A percentile compares a stretch with the other conserved stretches of the same genome.
phyloP scores from a whole-genome alignment of 2,329 filamentous ascomycete genomes.

The Aspergillus proliferans region DNA sequence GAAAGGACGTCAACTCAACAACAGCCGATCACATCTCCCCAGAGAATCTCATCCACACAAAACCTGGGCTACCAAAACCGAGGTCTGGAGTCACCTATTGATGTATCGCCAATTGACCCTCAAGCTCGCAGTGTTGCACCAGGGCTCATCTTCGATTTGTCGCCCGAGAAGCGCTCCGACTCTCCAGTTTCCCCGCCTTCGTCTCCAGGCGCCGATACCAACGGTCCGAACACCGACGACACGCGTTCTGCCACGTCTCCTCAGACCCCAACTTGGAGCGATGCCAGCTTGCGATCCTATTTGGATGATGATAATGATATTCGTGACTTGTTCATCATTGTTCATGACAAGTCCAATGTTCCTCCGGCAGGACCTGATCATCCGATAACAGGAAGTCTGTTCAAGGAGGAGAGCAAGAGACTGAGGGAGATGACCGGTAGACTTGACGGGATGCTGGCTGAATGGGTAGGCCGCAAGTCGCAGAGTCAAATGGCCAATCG shows the following conservation, averaged over 20 bases:
- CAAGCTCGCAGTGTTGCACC: slow-evolving; percentile 46
- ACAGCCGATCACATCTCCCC: slow-evolving; percentile 15
- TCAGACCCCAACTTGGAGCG: slow-evolving; percentile 68
- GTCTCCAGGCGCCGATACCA: slow-evolving; percentile 26
- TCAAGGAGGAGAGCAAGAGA: slow-evolving; percentile 79
- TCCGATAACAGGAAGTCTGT: slow-evolving; percentile 72
- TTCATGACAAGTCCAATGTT: slow-evolving; percentile 85
- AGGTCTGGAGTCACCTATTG: slow-evolving; percentile 62
- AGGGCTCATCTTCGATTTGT: slow-evolving; percentile 64
- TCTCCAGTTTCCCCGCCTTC: slow-evolving; percentile 60
- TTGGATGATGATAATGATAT: slow-evolving; percentile 87
- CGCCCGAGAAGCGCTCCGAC: slow-evolving; percentile 56
- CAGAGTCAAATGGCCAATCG: background rate
- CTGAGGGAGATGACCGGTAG: slow-evolving; percentile 83
- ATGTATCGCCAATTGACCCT: slow-evolving; percentile 54
- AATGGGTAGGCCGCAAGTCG: slow-evolving; percentile 56
- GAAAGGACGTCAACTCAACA: slow-evolving; percentile 18
- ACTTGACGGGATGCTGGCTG: slow-evolving; percentile 78
- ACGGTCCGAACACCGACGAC: slow-evolving; percentile 27
- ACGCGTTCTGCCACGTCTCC: slow-evolving; percentile 48
- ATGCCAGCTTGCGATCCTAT: slow-evolving; percentile 77
- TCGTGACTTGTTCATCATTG: slow-evolving; percentile 79
- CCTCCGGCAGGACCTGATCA: slow-evolving; percentile 75
- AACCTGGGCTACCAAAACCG: slow-evolving; percentile 36
- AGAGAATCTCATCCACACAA: slow-evolving; percentile 20